Evolutionary conservation across 257 asterid species (phyloP), one percentile per base, ranked within the genome.

Genomic region (Primulina tabacum): DNA sequence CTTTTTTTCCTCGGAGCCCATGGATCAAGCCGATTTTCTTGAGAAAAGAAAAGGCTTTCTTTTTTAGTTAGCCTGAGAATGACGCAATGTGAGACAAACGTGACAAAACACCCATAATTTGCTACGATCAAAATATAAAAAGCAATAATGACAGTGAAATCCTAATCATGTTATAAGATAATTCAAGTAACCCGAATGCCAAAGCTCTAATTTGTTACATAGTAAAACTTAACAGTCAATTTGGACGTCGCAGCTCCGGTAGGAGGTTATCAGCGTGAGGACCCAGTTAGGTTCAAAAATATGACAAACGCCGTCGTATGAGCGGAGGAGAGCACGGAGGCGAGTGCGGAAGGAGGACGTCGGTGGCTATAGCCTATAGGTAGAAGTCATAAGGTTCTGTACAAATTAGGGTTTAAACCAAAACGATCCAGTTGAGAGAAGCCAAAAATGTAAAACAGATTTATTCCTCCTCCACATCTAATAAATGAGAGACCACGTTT

Each of bases 1-100:
- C 50, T 74, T 84, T 29, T 79, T 76, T 60, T 69, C 76, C 37
- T 77, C 79, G 57, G 83, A 77, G 20, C 79, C 90, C 90, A 88
- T 87, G 12, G 73, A 1, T 57, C 43, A 18, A n/a, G 2, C n/a
- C 14, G 24, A 40, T 10, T 65, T 65, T 28, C 24, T 18, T 24
- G 37, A 10, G 8, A 17, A 32, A n/a, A 17, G 50, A 43, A 14
- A 14, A 4, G 6, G 5, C n/a, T 14, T 3, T 43, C n/a, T 14
- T 43, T 8, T 11, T 14, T 18, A 11, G 7, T 14, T n/a, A 2
- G 55, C 4, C 53, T 43, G 55, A 43, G 18, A 43, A 43, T 43
- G 55, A 43, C 14, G 4, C 17, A 3, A 4, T 12, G 55, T 14
- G 4, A 43, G 55, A 43, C n/a, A 43, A 0, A 14, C 55, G 55